Percentiles rank a stretch among this genome's conserved stretches.
phyloP scores from a whole-genome alignment of 768 basidiomycete genomes.

The Pleurotus djamor region DNA sequence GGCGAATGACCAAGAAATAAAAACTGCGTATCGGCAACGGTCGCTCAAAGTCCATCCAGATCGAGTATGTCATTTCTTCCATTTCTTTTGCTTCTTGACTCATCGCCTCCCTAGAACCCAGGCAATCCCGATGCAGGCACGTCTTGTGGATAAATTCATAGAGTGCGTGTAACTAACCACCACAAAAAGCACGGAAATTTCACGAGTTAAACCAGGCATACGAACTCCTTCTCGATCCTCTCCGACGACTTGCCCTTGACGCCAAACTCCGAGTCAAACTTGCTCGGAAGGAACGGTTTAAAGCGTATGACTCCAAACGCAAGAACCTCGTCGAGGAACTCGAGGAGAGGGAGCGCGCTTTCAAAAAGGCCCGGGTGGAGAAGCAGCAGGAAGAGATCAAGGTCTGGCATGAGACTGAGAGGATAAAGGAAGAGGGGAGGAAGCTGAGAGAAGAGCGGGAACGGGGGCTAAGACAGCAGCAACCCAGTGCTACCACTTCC shows the following conservation, averaged over 20 bases:
- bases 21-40: conserved; percentile 73
- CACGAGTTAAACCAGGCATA: conserved; percentile 83
- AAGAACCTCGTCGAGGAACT: conserved; percentile 75
- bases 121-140: conserved; percentile 78
- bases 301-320: conserved; percentile 68
- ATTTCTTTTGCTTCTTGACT: conserved; percentile 9
- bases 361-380: conserved; percentile 70
- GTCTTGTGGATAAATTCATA: conserved; percentile 7
- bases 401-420: conserved; percentile 61
- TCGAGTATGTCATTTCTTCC: conserved; percentile 46
- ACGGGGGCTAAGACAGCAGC: conserved; percentile 42
- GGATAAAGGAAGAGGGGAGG: conserved; percentile 74
- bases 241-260: conserved; percentile 76
- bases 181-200: conserved; percentile 69
- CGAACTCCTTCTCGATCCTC: conserved; percentile 77
- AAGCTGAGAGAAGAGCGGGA: conserved; percentile 66
- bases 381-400: conserved; percentile 55
- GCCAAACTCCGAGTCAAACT: conserved; percentile 72
- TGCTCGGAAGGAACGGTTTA: conserved; percentile 69
- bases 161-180: conserved; percentile 1
- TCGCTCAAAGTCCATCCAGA: conserved; percentile 90
- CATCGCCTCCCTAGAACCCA: conserved; percentile 53
- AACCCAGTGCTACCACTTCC: conserved; percentile 30
- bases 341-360: conserved; percentile 73
- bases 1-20: conserved; percentile 75